Evolutionary conservation across 2,329 filamentous ascomycete genomes (phyloP).

Genomic region (Fusarium euwallaceae): DNA sequence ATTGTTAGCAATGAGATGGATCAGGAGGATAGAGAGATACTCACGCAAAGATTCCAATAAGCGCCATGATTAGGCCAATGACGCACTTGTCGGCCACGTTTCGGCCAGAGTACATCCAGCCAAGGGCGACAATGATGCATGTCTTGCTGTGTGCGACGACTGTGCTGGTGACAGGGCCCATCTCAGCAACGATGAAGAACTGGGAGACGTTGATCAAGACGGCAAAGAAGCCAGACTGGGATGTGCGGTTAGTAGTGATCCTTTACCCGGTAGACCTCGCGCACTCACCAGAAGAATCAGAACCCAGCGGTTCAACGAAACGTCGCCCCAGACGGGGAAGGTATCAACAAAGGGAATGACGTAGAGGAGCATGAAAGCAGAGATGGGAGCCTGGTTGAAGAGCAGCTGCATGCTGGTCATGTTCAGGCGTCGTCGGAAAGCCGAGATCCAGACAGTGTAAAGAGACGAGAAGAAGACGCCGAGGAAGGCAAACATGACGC

Average conservation of each 20-base stretch:
- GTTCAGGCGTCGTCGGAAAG: conserved; percentile 74
- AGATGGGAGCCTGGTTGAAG: conserved; percentile 75
- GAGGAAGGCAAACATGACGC: conserved; percentile 72
- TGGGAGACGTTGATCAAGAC: conserved; percentile 73
- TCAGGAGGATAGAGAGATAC: neutral
- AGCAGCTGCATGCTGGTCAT: conserved; percentile 78
- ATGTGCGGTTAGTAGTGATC: neutral
- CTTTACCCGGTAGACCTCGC: neutral
- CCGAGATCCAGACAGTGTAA: conserved; percentile 79
- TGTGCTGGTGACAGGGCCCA: conserved; percentile 2
- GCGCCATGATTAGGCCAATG: neutral
- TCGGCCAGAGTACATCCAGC: neutral
- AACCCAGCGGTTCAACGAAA: conserved; percentile 65
- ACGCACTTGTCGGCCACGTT: neutral
- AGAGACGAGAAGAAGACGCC: conserved; percentile 76
- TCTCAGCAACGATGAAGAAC: neutral
- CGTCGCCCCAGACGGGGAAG: conserved; percentile 68
- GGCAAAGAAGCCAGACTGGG: conserved; percentile 72
- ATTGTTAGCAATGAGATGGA: neutral
- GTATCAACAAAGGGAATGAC: conserved; percentile 75
- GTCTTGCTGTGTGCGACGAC: conserved; percentile 2
- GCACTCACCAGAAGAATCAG: conserved; percentile 70
- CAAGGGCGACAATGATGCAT: neutral
- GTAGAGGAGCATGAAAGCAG: conserved; percentile 73
- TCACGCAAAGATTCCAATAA: conserved; percentile 1